These are phyloP conservation scores for Paxillus involutus DNA, from an alignment of 768 basidiomycete species.

Conservation along the genomic window DNA sequence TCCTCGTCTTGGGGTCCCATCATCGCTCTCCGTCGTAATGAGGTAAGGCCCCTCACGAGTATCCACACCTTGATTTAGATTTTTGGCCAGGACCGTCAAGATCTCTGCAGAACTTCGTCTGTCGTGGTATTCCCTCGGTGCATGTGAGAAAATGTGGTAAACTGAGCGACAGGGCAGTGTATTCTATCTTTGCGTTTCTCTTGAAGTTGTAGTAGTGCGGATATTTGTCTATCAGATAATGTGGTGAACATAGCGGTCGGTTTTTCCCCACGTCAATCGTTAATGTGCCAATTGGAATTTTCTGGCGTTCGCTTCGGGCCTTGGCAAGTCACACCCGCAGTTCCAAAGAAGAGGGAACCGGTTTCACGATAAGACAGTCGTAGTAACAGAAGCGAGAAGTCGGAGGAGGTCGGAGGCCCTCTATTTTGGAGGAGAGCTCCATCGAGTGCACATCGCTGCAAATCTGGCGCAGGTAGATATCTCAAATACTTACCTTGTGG, in stretches of 20 bases:
- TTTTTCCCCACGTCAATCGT: not conserved
- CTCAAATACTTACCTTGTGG: too few species aligned
- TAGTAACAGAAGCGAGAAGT: too few species aligned
- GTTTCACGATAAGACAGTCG: too few species aligned
- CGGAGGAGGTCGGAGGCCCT: too few species aligned
- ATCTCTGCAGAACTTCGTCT: too few species aligned
- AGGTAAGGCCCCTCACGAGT: not conserved
- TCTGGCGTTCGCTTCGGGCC: not conserved
- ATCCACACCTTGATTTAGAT: too few species aligned
- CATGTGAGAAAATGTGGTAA: conserved; percentile 13
- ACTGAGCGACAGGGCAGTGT: conserved; percentile 19
- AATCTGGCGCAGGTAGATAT: too few species aligned
- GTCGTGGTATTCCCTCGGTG: not conserved
- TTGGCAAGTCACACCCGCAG: not conserved
- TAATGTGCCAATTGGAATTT: not conserved
- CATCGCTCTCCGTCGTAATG: not conserved
- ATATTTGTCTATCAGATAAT: conserved; percentile 2
- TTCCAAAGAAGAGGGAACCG: not conserved
- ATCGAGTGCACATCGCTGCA: too few species aligned
- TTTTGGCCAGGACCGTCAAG: too few species aligned
- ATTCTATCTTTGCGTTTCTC: conserved; percentile 22
- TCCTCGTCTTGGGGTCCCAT: not conserved
- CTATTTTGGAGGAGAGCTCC: too few species aligned
- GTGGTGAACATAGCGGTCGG: not conserved
- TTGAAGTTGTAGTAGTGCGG: not conserved